phyloP scores from a whole-genome alignment of 2,329 filamentous ascomycete genomes.

The Epichloe uncinata region DNA sequence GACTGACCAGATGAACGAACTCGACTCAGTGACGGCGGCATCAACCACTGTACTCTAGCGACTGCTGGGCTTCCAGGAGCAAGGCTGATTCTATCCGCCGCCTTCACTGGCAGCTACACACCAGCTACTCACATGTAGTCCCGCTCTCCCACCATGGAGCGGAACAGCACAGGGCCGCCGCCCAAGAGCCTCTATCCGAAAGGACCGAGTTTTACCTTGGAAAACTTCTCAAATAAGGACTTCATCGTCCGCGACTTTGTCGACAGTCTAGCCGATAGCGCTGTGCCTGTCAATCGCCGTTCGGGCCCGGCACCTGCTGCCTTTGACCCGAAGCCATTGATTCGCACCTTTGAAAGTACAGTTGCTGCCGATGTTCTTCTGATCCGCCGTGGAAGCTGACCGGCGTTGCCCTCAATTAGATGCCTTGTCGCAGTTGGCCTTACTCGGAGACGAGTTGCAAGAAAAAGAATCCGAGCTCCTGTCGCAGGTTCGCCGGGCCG shows the following conservation, averaged over 20 bases:
- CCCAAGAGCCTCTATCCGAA: slow-evolving; percentile 60
- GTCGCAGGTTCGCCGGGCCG: slow-evolving; percentile 79
- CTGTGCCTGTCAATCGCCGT: slow-evolving; percentile 65
- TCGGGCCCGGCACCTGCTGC: slow-evolving; percentile 51
- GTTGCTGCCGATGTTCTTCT: slow-evolving; percentile 7
- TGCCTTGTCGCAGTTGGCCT: slow-evolving; percentile 53
- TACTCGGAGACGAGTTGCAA: slow-evolving; percentile 71
- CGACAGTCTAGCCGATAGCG: slow-evolving; percentile 77
- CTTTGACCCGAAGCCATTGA: slow-evolving; percentile 94
- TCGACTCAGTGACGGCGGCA: background rate
- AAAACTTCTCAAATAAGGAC: slow-evolving; percentile 79
- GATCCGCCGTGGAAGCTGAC: background rate
- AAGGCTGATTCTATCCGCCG: background rate
- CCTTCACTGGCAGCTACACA: slow-evolving; percentile 6
- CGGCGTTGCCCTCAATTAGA: slow-evolving; percentile 24
- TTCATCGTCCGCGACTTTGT: slow-evolving; percentile 98
- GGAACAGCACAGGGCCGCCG: slow-evolving; percentile 25
- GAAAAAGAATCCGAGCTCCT: slow-evolving; percentile 82
- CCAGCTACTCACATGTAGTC: slow-evolving; percentile 19
- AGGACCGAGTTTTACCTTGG: slow-evolving; percentile 72
- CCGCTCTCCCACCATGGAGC: slow-evolving; percentile 25
- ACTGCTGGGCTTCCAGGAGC: background rate
- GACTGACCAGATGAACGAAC: background rate
- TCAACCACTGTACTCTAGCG: background rate
- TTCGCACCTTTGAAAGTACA: slow-evolving; percentile 78